Evolutionary conservation across 2,329 filamentous ascomycete species (phyloP).

Genomic region (Arthrobotrys musiformis): DNA sequence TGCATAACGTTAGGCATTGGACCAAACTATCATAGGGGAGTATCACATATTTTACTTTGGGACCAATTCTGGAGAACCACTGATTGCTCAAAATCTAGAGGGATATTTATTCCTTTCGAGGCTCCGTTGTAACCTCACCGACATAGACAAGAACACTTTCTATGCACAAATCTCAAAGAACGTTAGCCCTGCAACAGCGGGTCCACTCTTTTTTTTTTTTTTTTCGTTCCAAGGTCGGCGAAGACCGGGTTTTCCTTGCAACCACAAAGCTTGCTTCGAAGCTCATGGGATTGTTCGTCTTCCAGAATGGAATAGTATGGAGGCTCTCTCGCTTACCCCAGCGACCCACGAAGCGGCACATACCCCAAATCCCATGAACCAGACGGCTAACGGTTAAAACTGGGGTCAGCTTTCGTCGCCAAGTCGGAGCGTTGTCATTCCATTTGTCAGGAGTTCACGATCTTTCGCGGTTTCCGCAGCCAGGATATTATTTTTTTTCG

Average conservation of each 20-base stretch:
- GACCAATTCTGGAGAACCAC: no score
- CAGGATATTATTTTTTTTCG: no score
- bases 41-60: no score
- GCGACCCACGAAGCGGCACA: background rate
- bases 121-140: background rate
- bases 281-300: no score
- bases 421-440: conserved; percentile 6
- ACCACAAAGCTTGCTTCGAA: no score
- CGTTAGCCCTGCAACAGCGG: no score
- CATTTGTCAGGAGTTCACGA: background rate
- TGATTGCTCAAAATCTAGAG: background rate
- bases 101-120: background rate
- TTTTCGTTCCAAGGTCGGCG: no score
- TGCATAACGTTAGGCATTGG: no score
- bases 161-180: background rate
- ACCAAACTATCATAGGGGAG: no score
- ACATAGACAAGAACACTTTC: background rate
- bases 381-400: background rate
- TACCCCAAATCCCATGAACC: background rate
- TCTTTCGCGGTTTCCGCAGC: background rate
- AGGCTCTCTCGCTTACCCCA: conserved; percentile 1
- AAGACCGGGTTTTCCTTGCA: no score
- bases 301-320: no score
- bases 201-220: no score
- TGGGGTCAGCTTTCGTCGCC: background rate